These are phyloP conservation scores for Aspergillus fumigatiaffinis DNA, from an alignment of 2,329 filamentous ascomycete species.

Conservation along the genomic window DNA sequence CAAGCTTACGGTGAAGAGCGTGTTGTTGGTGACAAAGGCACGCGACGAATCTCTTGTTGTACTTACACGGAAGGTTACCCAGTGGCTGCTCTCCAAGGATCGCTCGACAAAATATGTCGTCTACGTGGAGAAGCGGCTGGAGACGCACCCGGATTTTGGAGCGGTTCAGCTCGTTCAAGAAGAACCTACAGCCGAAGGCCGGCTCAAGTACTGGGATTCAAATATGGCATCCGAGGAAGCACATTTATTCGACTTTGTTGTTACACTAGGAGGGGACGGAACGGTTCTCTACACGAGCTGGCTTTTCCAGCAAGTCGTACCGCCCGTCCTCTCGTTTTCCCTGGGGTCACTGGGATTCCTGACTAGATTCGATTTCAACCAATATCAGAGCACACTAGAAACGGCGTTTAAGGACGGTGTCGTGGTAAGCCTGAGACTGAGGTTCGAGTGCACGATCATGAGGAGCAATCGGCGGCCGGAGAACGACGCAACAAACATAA, in stretches of 20 bases:
- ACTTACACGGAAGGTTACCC: slow-evolving; percentile 70
- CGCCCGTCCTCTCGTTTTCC: slow-evolving; percentile 86
- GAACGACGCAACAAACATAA: slow-evolving; percentile 24
- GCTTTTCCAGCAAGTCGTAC: slow-evolving; percentile 93
- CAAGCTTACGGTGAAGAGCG: slow-evolving; percentile 72
- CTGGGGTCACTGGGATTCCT: slow-evolving; percentile 90
- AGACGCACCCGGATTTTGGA: slow-evolving; percentile 70
- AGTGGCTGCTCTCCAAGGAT: slow-evolving; percentile 75
- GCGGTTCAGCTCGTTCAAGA: slow-evolving; percentile 64
- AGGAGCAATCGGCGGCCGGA: slow-evolving; percentile 46
- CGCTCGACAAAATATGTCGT: slow-evolving; percentile 68
- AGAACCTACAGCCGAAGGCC: slow-evolving; percentile 49
- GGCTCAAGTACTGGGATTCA: slow-evolving; percentile 79
- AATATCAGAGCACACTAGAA: slow-evolving; percentile 65
- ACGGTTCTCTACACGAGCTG: slow-evolving; percentile 95
- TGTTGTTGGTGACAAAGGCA: slow-evolving; percentile 90
- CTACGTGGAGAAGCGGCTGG: slow-evolving; percentile 73
- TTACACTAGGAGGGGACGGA: slow-evolving; percentile 92
- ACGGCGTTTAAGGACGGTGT: slow-evolving; percentile 77
- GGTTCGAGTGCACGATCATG: slow-evolving; percentile 95
- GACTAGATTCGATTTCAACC: slow-evolving; percentile 90
- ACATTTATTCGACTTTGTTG: slow-evolving; percentile 87
- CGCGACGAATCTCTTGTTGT: slow-evolving; percentile 76
- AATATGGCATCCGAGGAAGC: slow-evolving; percentile 72
- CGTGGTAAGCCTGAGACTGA: slow-evolving; percentile 77